These are phyloP conservation scores for Ploettnerulaceae sp. DNA, from an alignment of 2,329 filamentous ascomycete species.

Conservation along the genomic window DNA sequence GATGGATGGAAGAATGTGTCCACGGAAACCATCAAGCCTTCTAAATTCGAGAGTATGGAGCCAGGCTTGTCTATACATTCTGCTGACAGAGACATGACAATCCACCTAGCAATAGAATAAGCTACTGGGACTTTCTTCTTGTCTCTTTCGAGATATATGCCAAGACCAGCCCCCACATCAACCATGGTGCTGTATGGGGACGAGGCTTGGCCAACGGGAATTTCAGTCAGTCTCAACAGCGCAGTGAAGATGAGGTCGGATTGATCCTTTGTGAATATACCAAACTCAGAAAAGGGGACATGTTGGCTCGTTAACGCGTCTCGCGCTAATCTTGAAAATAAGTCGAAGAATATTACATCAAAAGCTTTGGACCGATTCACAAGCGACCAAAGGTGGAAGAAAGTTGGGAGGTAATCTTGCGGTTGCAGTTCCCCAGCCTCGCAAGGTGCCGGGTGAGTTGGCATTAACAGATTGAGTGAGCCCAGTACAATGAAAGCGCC, in stretches of 20 bases:
- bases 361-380: constrained; percentile 84
- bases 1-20: constrained; percentile 99
- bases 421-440: constrained; percentile 74
- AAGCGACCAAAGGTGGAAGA: constrained; percentile 95
- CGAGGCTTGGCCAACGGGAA: constrained; percentile 91
- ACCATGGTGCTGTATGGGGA: constrained; percentile 80
- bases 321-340: constrained; percentile 79
- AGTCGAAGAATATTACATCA: constrained; percentile 83
- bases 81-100: constrained; percentile 89
- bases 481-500: constrained; percentile 92
- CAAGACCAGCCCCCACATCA: constrained; percentile 78
- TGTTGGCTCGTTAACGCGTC: constrained; percentile 74
- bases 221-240: constrained; percentile 82
- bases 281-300: constrained; percentile 77
- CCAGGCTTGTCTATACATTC: constrained; percentile 69
- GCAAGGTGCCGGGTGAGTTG: constrained; percentile 72
- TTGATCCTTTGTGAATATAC: constrained; percentile 89
- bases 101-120: constrained; percentile 89
- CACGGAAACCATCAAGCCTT: constrained; percentile 88
- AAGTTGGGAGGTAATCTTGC: constrained; percentile 82
- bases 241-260: constrained; percentile 91
- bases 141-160: constrained; percentile 84
- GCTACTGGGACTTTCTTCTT: constrained; percentile 87
- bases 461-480: constrained; percentile 79
- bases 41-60: constrained; percentile 78